Evolutionary conservation across 495 filamentous ascomycete genomes (phyloP), one percentile per base, ranked within the genome.

Genomic region (Penicillium alfredii): DNA sequence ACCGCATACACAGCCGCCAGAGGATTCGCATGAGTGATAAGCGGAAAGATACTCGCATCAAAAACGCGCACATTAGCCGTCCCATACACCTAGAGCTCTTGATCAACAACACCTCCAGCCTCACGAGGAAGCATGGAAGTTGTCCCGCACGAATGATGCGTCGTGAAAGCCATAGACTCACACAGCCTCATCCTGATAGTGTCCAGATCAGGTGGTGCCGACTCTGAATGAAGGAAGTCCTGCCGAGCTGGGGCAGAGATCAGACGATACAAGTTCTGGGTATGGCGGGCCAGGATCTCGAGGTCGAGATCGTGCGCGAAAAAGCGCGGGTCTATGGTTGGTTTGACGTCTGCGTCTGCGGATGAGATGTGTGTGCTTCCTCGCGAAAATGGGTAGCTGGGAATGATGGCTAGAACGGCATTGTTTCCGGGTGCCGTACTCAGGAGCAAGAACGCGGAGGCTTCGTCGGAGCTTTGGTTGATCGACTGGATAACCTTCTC

Each of bases 1-100:
- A 68, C 56, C 1, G 67, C 74, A 55, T 77, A 78, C 1, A 78
- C 66, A 0, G 74, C 73, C 0, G 66, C 65, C 39, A 73, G 59
- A 14, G 70, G 46, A 48, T 80, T 69, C 2, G 66, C 68, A 38
- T 61, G 59, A 9, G 74, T 55, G 31, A 71, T 64, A 6, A 71
- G 30, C 2, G 75, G 73, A 41, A 71, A 68, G 8, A 80, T 43
- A 36, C 70, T 61, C 0, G 76, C 71, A 40, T 74, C 76, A 8
- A 77, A 68, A 1, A 82, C 66, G 9, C 73, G 56, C 33, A 78
- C 38, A 8, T 68, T 62, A 27, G 53, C 35, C 1, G 71, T 64
- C 0, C 68, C 70, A 36, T 77, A 65, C 2, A 77, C 71, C 22
- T 40, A 47, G 42, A 77, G 37, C 15, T 55, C 37, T 3, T 58